Percentiles rank a stretch among this genome's conserved stretches.
phyloP scores from a whole-genome alignment of 2,329 filamentous ascomycete genomes.

The Calonectria multiphialidica region DNA sequence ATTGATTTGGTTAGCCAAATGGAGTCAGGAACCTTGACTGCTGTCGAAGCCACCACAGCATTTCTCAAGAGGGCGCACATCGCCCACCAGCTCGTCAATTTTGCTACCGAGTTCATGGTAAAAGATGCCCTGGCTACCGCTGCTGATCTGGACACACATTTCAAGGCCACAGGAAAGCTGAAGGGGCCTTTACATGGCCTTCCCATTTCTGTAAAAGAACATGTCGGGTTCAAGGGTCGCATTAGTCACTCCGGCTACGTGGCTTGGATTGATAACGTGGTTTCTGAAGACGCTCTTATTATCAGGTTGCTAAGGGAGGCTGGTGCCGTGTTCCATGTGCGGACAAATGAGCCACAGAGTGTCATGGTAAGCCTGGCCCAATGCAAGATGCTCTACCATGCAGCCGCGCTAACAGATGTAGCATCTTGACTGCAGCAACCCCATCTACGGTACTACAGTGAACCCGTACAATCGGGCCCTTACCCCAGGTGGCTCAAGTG shows the following conservation, averaged over 20 bases:
- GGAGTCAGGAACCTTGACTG: conserved; percentile 7
- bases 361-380: not conserved
- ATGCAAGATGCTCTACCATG: not conserved
- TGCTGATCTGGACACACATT: conserved; percentile 20
- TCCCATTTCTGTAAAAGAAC: conserved; percentile 36
- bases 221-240: conserved; percentile 30
- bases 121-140: conserved; percentile 28
- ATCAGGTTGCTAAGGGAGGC: not conserved
- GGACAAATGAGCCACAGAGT: conserved; percentile 5
- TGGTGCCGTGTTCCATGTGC: not conserved
- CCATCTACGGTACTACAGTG: conserved; percentile 52
- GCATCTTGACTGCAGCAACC: conserved; percentile 49
- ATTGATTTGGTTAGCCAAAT: not conserved
- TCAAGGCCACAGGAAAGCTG: conserved; percentile 10
- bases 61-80: conserved; percentile 35
- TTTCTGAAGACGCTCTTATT: conserved; percentile 22
- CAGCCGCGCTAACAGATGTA: conserved; percentile 3
- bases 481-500: conserved; percentile 55
- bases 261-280: conserved; percentile 22
- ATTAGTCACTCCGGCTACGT: conserved; percentile 26
- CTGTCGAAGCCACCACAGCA: conserved; percentile 17
- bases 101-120: conserved; percentile 36
- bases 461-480: conserved; percentile 56
- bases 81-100: conserved; percentile 35
- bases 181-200: conserved; percentile 31